Evolutionary conservation across 352 stramenopile species (phyloP).

Genomic region (Hyaloperonospora arabidopsidis): DNA sequence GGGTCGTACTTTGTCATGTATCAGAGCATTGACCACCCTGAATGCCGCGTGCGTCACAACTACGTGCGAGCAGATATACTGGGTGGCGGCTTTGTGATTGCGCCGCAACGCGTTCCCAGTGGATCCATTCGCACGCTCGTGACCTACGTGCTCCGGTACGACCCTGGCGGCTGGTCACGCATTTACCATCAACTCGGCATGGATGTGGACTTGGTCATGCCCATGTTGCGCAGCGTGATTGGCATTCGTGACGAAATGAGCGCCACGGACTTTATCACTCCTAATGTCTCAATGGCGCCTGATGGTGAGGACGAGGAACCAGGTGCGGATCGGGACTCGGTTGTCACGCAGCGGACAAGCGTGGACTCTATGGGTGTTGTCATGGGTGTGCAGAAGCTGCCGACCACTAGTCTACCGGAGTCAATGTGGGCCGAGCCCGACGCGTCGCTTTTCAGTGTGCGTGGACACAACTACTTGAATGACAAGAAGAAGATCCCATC

Average conservation of each 20-base stretch:
- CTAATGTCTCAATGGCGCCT: conserved; percentile 62
- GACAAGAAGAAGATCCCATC: conserved; percentile 87
- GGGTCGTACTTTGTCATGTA: conserved; percentile 89
- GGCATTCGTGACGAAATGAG: conserved; percentile 85
- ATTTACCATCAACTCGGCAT: conserved; percentile 86
- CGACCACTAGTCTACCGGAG: conserved; percentile 63
- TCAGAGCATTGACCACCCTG: conserved; percentile 79
- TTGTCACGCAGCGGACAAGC: conserved; percentile 28
- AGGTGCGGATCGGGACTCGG: conserved; percentile 12
- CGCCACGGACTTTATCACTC: conserved; percentile 73
- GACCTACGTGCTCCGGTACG: conserved; percentile 77
- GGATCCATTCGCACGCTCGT: conserved; percentile 75
- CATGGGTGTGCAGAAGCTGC: conserved; percentile 54
- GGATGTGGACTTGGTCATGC: conserved; percentile 80
- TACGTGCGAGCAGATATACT: conserved; percentile 76
- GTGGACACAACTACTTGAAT: conserved; percentile 81
- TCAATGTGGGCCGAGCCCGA: conserved; percentile 85
- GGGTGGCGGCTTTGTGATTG: conserved; percentile 79
- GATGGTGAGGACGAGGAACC: conserved; percentile 10
- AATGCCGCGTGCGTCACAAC: conserved; percentile 82
- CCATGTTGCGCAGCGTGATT: conserved; percentile 77
- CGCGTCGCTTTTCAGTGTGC: conserved; percentile 71
- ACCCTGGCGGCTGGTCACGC: conserved; percentile 67
- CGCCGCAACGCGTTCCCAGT: conserved; percentile 69
- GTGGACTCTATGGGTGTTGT: conserved; percentile 60